Evolutionary conservation across 768 basidiomycete species (phyloP).

Genomic region (Pleurotus citrinopileatus): DNA sequence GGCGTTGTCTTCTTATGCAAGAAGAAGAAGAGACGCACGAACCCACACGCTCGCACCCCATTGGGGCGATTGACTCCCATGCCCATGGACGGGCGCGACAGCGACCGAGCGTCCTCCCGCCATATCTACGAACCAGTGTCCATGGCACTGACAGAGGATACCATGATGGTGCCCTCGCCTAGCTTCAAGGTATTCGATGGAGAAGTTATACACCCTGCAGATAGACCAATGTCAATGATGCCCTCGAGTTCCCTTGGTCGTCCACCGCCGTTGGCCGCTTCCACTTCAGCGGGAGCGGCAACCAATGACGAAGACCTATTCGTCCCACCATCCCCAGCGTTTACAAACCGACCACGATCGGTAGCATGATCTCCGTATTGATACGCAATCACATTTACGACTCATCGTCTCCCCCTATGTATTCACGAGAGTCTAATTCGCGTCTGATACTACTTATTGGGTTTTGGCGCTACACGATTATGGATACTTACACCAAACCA

Average conservation of each 20-base stretch:
- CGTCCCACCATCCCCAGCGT: slow-evolving; percentile 5
- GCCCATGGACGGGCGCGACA: slow-evolving; percentile 49
- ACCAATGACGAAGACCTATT: slow-evolving; percentile 1
- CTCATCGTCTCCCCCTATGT: background rate
- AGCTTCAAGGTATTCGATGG: slow-evolving; percentile 47
- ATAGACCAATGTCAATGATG: slow-evolving; percentile 6
- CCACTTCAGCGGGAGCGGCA: slow-evolving; percentile 1
- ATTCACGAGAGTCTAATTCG: background rate
- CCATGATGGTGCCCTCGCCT: slow-evolving; percentile 55
- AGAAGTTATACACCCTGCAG: slow-evolving; percentile 11
- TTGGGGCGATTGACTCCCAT: slow-evolving; percentile 50
- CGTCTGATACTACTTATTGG: background rate
- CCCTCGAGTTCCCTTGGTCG: background rate
- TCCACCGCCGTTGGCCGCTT: slow-evolving; percentile 4
- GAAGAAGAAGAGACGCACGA: slow-evolving; percentile 35
- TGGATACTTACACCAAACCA: too few relatives aligned
- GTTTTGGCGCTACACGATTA: background rate
- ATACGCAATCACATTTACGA: background rate
- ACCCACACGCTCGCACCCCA: slow-evolving; percentile 24
- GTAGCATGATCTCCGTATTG: slow-evolving; percentile 7
- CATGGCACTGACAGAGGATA: slow-evolving; percentile 58
- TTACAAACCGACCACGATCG: slow-evolving; percentile 1
- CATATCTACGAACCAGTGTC: slow-evolving; percentile 77
- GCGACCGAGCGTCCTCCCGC: slow-evolving; percentile 29
- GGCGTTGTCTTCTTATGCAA: slow-evolving; percentile 54